Evolutionary conservation across 768 basidiomycete genomes (phyloP).

Genomic region (Mycena olivaceomarginata): DNA sequence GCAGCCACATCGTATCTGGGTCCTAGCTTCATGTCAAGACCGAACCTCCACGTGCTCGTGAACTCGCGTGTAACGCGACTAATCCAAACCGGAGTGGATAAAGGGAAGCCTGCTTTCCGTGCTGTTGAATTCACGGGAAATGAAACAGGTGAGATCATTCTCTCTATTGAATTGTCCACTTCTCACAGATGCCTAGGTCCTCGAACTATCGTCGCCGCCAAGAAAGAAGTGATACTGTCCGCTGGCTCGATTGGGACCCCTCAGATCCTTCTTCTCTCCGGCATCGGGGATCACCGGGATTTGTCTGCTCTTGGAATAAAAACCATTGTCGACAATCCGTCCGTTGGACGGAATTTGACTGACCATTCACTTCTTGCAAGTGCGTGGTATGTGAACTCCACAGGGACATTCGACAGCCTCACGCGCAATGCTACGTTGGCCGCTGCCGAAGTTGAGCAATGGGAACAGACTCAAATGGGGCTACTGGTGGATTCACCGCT

Average conservation of each 20-base stretch:
- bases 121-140: constrained; percentile 20
- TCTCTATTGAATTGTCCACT: not conserved
- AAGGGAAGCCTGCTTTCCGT: constrained; percentile 18
- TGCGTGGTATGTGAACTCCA: constrained; percentile 44
- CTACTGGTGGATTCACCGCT: constrained; percentile 33
- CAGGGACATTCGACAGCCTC: constrained; percentile 40
- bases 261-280: constrained; percentile 48
- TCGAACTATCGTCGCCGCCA: constrained; percentile 38
- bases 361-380: constrained; percentile 43
- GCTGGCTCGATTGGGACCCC: constrained; percentile 53
- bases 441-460: constrained; percentile 31
- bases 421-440: constrained; percentile 36
- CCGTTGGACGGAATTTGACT: constrained; percentile 45
- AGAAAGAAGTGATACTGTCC: constrained; percentile 54
- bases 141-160: constrained; percentile 11
- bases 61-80: constrained; percentile 47
- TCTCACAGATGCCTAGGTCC: constrained; percentile 4
- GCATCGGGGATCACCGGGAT: constrained; percentile 43
- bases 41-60: constrained; percentile 51
- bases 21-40: constrained; percentile 44
- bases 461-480: constrained; percentile 43
- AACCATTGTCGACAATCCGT: constrained; percentile 43
- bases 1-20: constrained; percentile 53
- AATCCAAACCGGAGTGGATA: constrained; percentile 23
- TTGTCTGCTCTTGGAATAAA: constrained; percentile 41